Conservation (phyloP, 1,139 yeast species). For the Meyerozyma guilliermondii region DNA sequence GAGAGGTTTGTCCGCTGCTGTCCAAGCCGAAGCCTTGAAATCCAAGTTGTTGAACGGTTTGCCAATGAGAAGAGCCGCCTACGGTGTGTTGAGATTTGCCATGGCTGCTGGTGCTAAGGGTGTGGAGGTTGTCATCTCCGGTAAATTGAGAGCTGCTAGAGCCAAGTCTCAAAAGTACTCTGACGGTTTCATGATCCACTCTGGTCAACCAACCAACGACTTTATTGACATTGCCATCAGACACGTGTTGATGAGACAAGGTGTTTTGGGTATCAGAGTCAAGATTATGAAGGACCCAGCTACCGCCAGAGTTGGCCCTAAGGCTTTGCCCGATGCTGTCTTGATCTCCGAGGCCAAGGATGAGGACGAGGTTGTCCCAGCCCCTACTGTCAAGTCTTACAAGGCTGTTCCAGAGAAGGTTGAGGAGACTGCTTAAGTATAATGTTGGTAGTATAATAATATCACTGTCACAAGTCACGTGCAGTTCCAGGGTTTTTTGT, state of each 20-base stretch:
- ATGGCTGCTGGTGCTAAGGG: conserved; percentile 99
- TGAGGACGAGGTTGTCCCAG: conserved; percentile 74
- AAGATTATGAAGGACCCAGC: conserved; percentile 99
- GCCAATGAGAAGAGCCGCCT: conserved; percentile 99
- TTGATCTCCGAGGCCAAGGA: conserved; percentile 96
- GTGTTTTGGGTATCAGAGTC: conserved; percentile 99
- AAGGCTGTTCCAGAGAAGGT: conserved; percentile 30
- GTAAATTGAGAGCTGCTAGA: conserved; percentile 99
- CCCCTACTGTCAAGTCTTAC: conserved; percentile 81
- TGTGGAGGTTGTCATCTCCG: conserved; percentile 99
- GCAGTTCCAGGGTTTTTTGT: neutral
- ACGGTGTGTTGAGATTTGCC: conserved; percentile 99
- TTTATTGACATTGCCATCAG: conserved; percentile 98
- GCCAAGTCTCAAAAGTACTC: conserved; percentile 99
- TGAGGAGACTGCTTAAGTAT: conserved; percentile 26
- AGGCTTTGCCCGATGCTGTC: conserved; percentile 92
- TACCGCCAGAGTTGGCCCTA: conserved; percentile 85
- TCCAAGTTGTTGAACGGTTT: conserved; percentile 98
- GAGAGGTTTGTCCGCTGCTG: conserved; percentile 99
- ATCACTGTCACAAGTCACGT: neutral
- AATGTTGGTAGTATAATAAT: neutral
- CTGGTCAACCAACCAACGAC: conserved; percentile 99
- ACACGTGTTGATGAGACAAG: conserved; percentile 99
- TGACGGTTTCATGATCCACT: conserved; percentile 99
- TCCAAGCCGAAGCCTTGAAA: conserved; percentile 99